phyloP scores from a whole-genome alignment of 805 yeast genomes.

The Sugiyamaella americana region DNA sequence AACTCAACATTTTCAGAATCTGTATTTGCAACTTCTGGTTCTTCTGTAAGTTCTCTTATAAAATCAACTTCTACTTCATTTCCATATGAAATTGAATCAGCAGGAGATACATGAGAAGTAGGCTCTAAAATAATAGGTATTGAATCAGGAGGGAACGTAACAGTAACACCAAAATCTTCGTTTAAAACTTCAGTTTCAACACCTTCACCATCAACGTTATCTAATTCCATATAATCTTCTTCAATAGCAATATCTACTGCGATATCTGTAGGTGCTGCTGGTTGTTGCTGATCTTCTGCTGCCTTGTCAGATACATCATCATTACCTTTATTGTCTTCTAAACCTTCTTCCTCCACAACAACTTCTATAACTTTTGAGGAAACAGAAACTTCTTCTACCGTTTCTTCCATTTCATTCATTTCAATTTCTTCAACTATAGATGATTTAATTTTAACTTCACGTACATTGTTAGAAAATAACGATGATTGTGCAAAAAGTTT shows the following conservation, averaged over 20 bases:
- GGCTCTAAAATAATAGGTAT: no score
- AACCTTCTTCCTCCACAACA: background rate
- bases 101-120: no score
- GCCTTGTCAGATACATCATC: background rate
- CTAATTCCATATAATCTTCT: background rate
- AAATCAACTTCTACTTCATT: no score
- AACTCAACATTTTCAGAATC: background rate
- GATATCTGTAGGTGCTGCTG: background rate
- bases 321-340: background rate
- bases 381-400: background rate
- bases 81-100: no score
- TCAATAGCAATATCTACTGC: background rate
- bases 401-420: background rate
- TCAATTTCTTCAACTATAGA: background rate
- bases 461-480: background rate
- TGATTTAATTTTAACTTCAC: no score
- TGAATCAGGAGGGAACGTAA: no score
- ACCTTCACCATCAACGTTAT: background rate
- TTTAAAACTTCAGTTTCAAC: background rate
- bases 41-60: no score
- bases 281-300: background rate
- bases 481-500: background rate
- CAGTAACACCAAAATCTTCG: no score
- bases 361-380: background rate
- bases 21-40: no score